Conservation (phyloP, 2,329 filamentous ascomycete genomes). For the Pseudogymnoascus sp. region DNA sequence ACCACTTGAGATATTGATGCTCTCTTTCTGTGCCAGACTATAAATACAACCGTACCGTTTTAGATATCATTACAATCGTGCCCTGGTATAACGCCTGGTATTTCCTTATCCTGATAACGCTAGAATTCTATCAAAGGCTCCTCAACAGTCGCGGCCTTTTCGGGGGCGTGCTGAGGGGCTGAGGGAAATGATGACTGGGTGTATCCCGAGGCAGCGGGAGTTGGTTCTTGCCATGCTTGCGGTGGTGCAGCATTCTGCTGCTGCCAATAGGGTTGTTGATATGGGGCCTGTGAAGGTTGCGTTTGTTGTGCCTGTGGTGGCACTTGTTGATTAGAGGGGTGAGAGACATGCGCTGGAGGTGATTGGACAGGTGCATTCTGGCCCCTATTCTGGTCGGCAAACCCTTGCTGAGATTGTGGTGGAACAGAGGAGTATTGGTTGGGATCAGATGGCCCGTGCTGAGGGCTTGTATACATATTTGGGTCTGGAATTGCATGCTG, state of each 20-base stretch:
- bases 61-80: slow-evolving; percentile 1
- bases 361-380: slow-evolving; percentile 12
- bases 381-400: background rate
- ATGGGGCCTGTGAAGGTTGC: slow-evolving; percentile 13
- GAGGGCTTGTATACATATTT: slow-evolving; percentile 18
- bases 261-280: slow-evolving; percentile 42
- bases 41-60: slow-evolving; percentile 1
- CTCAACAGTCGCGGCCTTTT: slow-evolving; percentile 52
- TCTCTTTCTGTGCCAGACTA: background rate
- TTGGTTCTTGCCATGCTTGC: slow-evolving; percentile 31
- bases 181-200: slow-evolving; percentile 56
- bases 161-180: slow-evolving; percentile 53
- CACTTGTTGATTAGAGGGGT: slow-evolving; percentile 24
- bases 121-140: slow-evolving; percentile 75
- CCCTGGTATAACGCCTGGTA: slow-evolving; percentile 5
- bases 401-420: slow-evolving; percentile 22
- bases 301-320: slow-evolving; percentile 16
- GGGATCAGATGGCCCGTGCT: slow-evolving; percentile 17
- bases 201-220: slow-evolving; percentile 40
- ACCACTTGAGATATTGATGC: background rate
- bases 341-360: slow-evolving; percentile 19
- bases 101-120: slow-evolving; percentile 6
- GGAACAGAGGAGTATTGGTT: slow-evolving; percentile 16
- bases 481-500: slow-evolving; percentile 8
- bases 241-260: slow-evolving; percentile 33